Evolutionary conservation across 805 yeast species (phyloP).

Genomic region (Candida tallmaniae): DNA sequence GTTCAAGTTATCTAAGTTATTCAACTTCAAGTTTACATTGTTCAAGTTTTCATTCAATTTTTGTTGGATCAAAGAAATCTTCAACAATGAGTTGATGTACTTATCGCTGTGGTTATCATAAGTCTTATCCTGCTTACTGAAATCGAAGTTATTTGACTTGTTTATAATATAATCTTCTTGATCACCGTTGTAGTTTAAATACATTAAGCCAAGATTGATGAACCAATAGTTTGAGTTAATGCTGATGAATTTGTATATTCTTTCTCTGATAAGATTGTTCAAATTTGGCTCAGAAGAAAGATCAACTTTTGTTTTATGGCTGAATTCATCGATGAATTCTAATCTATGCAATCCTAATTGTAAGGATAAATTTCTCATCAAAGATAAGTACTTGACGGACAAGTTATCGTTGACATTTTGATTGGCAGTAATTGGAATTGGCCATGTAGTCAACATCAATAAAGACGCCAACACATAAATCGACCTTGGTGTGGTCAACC

Average conservation of each 20-base stretch:
- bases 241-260: constrained; percentile 39
- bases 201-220: constrained; percentile 34
- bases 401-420: constrained; percentile 25
- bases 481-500: constrained; percentile 43
- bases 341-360: constrained; percentile 42
- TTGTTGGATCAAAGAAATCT: constrained; percentile 34
- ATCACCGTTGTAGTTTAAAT: constrained; percentile 24
- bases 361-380: constrained; percentile 35
- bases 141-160: constrained; percentile 23
- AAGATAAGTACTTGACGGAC: constrained; percentile 32
- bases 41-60: constrained; percentile 36
- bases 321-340: constrained; percentile 38
- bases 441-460: constrained; percentile 43
- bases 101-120: constrained; percentile 12
- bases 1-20: not conserved
- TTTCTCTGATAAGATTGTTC: constrained; percentile 32
- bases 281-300: constrained; percentile 24
- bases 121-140: constrained; percentile 8
- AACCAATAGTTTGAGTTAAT: constrained; percentile 43
- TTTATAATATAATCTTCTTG: constrained; percentile 36
- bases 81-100: constrained; percentile 23
- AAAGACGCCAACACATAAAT: constrained; percentile 35
- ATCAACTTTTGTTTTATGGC: constrained; percentile 27
- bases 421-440: constrained; percentile 28
- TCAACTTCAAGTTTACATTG: constrained; percentile 1